Evolutionary conservation across 2,329 filamentous ascomycete genomes (phyloP).

Genomic region (Botrytis galanthina): DNA sequence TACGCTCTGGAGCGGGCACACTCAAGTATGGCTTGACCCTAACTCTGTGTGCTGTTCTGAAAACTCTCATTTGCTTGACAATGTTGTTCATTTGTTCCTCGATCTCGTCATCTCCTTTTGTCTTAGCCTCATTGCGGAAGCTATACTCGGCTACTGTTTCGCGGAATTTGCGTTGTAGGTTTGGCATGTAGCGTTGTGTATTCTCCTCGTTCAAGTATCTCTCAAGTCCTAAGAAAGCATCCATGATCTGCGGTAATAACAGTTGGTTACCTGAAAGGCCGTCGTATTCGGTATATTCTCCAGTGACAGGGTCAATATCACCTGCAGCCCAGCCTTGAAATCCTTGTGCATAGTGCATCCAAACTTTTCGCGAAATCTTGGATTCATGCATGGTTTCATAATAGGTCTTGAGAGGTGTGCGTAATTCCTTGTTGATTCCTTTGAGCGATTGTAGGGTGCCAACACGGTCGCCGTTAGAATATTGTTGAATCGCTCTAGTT

Average conservation of each 20-base stretch:
- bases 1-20: conserved; percentile 38
- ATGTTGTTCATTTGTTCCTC: conserved; percentile 34
- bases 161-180: conserved; percentile 11
- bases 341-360: conserved; percentile 40
- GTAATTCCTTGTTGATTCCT: conserved; percentile 24
- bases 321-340: conserved; percentile 42
- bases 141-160: conserved; percentile 12
- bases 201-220: conserved; percentile 35
- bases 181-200: conserved; percentile 18
- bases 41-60: conserved; percentile 37
- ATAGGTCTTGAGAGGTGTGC: conserved; percentile 33
- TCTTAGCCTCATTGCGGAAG: conserved; percentile 9
- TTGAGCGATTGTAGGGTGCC: conserved; percentile 9
- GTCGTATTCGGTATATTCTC: conserved; percentile 37
- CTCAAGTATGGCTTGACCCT: conserved; percentile 37
- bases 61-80: conserved; percentile 39
- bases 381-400: conserved; percentile 37
- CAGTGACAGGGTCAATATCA: conserved; percentile 28
- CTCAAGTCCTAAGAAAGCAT: conserved; percentile 40
- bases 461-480: conserved; percentile 12
- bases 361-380: conserved; percentile 35
- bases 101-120: conserved; percentile 31
- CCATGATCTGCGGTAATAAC: conserved; percentile 40
- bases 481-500: conserved; percentile 12
- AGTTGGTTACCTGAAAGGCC: conserved; percentile 42